Evolutionary conservation across 352 stramenopile genomes (phyloP), one percentile per base, ranked within the genome.

Genomic region (Phytophthora syringae): DNA sequence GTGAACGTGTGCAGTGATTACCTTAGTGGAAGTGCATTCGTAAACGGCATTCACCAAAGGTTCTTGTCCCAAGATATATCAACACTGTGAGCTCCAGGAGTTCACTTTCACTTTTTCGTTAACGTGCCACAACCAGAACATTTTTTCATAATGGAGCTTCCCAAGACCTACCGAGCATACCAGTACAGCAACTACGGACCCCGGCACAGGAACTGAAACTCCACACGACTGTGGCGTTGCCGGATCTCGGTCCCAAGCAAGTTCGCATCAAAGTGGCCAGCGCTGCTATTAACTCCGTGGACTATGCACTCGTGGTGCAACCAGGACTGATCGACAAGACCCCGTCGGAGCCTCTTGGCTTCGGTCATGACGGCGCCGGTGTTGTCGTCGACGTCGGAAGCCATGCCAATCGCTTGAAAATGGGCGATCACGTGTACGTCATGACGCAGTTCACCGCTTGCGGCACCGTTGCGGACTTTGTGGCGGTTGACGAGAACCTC

Each of bases 401-500:
- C 7, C 53, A 50, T 18, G 36, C 32, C 5, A 53, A 63, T 20
- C 40, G 51, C 2, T 52, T 72, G 24, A 52, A 70, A 47, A 51
- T 75, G 28, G 70, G 65, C 30, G 70, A 78, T 48, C 45, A 64
- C 1, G 70, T 78, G 20, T 78, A 67, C 52, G 56, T 48, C 25
- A 75, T 70, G 56, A 45, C 60, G 25, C 32, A 42, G 2, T 75
- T 75, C 61, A 18, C 32, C 13, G 44, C 43, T 21, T 54, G 50
- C 20, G 76, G 70, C 24, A 60, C 70, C 7, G 70, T 82, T 15
- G 73, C 73, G 6, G 76, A 85, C 56, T 85, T 61, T 59, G 43
- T 70, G 1, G 30, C 45, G 9, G 20, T 76, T 7, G 67, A 75
- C n/a, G 66, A 62, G n/a, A 36, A 76, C 24, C 65, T 68, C 9